phyloP scores from a whole-genome alignment of 768 basidiomycete species.

The Serendipita sp. region DNA sequence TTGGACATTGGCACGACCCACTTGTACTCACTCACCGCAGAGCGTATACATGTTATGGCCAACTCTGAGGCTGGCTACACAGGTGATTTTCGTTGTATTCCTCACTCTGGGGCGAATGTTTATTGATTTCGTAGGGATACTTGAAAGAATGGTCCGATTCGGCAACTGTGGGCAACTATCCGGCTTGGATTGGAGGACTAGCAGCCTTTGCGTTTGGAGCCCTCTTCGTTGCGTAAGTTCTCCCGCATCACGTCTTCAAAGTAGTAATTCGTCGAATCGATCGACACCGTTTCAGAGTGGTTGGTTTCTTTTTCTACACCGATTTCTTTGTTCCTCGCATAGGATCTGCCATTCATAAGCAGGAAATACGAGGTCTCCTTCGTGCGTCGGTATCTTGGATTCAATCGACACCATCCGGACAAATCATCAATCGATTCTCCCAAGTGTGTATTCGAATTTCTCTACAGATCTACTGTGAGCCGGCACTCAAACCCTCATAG shows the following conservation, averaged over 20 bases:
- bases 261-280: no score
- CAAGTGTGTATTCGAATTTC: neutral
- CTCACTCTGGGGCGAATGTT: neutral
- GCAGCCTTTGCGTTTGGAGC: neutral
- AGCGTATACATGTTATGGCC: neutral
- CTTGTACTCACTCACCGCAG: neutral
- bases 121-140: neutral
- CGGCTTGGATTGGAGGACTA: neutral
- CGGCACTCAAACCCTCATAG: neutral
- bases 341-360: neutral
- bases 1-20: neutral
- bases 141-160: constrained; percentile 6
- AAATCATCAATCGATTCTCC: neutral
- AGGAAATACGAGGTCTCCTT: neutral
- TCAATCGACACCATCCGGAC: neutral
- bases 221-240: neutral
- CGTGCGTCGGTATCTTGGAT: neutral
- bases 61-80: neutral
- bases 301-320: neutral
- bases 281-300: no score
- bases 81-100: neutral
- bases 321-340: neutral
- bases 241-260: neutral
- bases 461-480: neutral
- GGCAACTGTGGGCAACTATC: neutral